Evolutionary conservation across 2,329 filamentous ascomycete genomes (phyloP).

Genomic region (Leptographium radiaticola): DNA sequence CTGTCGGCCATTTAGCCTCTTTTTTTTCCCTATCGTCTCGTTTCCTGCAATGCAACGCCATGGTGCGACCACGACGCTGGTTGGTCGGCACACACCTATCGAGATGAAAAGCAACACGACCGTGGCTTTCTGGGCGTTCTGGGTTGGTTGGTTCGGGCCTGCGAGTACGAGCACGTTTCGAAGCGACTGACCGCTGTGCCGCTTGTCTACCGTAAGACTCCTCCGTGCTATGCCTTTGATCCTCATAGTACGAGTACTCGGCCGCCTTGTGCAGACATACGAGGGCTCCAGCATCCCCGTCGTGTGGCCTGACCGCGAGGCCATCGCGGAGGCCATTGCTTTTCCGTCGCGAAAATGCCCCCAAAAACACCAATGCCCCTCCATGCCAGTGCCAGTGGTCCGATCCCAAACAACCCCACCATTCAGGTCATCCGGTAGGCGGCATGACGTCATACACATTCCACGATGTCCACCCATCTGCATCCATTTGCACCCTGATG

Average conservation of each 20-base stretch:
- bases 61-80: too few species aligned
- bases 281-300: too few species aligned
- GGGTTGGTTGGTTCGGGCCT: background rate
- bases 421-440: background rate
- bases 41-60: background rate
- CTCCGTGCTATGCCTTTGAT: too few species aligned
- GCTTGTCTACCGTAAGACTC: too few species aligned
- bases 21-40: background rate
- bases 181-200: too few species aligned
- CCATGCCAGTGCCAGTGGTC: background rate
- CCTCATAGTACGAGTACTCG: too few species aligned
- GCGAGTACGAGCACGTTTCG: too few species aligned
- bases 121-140: background rate
- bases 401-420: background rate
- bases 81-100: background rate
- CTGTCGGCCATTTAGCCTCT: background rate
- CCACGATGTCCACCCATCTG: background rate
- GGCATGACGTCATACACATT: conserved; percentile 2
- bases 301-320: too few species aligned
- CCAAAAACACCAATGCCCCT: background rate
- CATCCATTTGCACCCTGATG: background rate
- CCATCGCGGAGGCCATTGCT: background rate
- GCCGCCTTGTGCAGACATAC: background rate
- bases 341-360: background rate
- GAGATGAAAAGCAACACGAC: background rate